Evolutionary conservation across 257 asterid species (phyloP).

Genomic region (Nicotiana undulata): DNA sequence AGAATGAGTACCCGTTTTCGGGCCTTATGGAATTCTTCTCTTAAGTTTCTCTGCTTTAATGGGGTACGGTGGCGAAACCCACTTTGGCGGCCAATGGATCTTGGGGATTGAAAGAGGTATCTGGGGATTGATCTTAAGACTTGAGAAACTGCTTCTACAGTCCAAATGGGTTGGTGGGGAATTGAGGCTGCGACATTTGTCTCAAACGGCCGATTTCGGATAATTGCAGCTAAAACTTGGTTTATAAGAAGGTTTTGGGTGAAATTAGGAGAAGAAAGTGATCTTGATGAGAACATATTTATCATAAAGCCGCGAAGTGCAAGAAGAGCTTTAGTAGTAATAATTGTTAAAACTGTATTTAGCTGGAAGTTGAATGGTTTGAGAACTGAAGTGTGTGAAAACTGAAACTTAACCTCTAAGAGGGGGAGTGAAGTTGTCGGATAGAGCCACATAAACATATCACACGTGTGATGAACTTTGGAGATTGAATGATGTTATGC

Average conservation of each 20-base stretch:
- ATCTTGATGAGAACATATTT: conserved; percentile 16
- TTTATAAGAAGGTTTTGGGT: conserved; percentile 20
- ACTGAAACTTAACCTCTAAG: too few relatives aligned
- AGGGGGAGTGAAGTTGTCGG: too few relatives aligned
- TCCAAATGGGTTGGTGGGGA: conserved; percentile 32
- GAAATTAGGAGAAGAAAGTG: conserved; percentile 4
- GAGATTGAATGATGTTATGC: too few relatives aligned
- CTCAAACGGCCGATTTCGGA: conserved; percentile 58
- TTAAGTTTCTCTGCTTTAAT: conserved; percentile 57
- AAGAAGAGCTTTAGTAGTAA: background rate
- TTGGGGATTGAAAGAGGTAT: conserved; percentile 59
- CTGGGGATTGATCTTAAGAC: conserved; percentile 67
- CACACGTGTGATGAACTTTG: too few relatives aligned
- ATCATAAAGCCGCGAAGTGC: background rate
- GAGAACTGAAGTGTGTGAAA: too few relatives aligned
- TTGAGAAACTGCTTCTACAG: conserved; percentile 47
- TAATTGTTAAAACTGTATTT: too few relatives aligned
- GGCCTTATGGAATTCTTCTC: conserved; percentile 35
- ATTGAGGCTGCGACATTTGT: conserved; percentile 15
- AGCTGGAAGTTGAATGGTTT: too few relatives aligned
- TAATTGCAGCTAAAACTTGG: conserved; percentile 52
- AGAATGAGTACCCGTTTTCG: conserved; percentile 49
- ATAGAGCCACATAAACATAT: too few relatives aligned
- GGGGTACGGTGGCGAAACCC: conserved; percentile 76
- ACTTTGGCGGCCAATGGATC: conserved; percentile 78